Conservation (phyloP, 495 filamentous ascomycete genomes). For the Penicillium maclennaniae region DNA sequence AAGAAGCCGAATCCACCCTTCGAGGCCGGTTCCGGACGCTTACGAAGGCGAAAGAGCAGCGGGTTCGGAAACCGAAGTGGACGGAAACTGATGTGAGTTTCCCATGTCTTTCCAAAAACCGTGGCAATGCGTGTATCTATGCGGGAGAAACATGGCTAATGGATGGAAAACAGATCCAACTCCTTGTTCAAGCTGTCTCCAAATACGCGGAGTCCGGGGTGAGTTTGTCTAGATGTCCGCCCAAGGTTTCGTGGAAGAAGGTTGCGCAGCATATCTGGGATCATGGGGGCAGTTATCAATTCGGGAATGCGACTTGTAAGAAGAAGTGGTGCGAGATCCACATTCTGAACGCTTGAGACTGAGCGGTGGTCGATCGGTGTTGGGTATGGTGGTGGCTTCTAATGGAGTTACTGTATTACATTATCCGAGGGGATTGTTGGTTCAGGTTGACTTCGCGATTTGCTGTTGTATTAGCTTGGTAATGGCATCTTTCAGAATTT, state of each 20-base stretch:
- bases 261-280: conserved; percentile 67
- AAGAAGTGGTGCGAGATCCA: conserved; percentile 63
- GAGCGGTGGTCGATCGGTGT: not conserved
- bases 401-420: not conserved
- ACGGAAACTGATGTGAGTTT: conserved; percentile 67
- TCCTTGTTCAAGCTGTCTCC: conserved; percentile 35
- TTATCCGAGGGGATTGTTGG: too few relatives aligned
- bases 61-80: conserved; percentile 80
- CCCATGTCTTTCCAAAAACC: not conserved
- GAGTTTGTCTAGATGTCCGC: conserved; percentile 5
- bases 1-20: conserved; percentile 82
- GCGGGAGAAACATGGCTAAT: not conserved
- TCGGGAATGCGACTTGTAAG: conserved; percentile 83
- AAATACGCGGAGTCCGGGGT: conserved; percentile 19
- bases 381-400: too few relatives aligned
- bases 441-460: too few relatives aligned
- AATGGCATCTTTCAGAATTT: too few relatives aligned
- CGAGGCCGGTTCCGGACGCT: conserved; percentile 74
- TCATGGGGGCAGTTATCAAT: conserved; percentile 75
- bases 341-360: conserved; percentile 6
- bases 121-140: not conserved
- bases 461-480: too few relatives aligned
- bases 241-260: conserved; percentile 77
- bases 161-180: conserved; percentile 19
- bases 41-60: conserved; percentile 69